Evolutionary conservation across 345 rosid species (phyloP).

Genomic region (Salix caprea): DNA sequence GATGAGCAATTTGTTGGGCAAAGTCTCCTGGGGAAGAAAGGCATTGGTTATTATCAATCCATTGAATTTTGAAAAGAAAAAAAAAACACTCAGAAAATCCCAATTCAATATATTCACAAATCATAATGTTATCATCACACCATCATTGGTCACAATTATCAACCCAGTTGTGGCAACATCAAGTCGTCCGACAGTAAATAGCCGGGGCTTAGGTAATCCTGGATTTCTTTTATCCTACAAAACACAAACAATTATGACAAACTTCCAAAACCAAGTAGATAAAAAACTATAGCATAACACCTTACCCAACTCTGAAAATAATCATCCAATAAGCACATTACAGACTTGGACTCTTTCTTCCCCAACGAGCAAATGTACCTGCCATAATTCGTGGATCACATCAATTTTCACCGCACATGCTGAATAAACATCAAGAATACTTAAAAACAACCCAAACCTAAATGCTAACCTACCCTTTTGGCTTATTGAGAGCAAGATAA

Average conservation of each 20-base stretch:
- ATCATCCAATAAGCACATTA: conserved; percentile 64
- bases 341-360: conserved; percentile 69
- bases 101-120: not conserved
- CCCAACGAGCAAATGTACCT: conserved; percentile 96
- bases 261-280: not conserved
- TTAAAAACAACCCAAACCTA: not conserved
- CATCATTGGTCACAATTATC: conserved; percentile 84
- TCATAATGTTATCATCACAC: conserved; percentile 24
- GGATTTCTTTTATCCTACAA: conserved; percentile 62
- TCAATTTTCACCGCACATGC: not conserved
- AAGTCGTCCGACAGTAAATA: conserved; percentile 95
- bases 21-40: conserved; percentile 62
- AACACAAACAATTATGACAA: conserved; percentile 8
- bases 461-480: conserved; percentile 70
- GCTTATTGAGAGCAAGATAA: conserved; percentile 90
- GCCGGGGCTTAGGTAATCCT: conserved; percentile 72
- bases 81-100: not conserved
- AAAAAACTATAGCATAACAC: not conserved
- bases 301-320: conserved; percentile 69
- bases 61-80: not conserved
- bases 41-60: conserved; percentile 2
- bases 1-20: conserved; percentile 82
- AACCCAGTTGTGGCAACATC: conserved; percentile 94
- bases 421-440: not conserved
- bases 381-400: conserved; percentile 11